phyloP scores from a whole-genome alignment of 2,329 filamentous ascomycete genomes.

The Biscogniauxia mediterranea region DNA sequence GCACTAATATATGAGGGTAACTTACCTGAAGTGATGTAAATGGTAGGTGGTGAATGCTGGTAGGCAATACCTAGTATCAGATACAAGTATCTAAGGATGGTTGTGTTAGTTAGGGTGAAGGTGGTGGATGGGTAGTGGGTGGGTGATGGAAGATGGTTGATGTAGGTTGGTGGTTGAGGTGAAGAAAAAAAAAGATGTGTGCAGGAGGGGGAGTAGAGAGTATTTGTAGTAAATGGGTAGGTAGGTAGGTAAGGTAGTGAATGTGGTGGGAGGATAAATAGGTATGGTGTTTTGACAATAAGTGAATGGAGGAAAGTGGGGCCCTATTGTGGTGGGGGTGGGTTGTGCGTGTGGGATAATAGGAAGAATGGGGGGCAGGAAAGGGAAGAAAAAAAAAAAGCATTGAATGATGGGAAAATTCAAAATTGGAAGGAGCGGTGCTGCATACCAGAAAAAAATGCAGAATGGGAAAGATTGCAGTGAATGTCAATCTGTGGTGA shows the following conservation, averaged over 20 bases:
- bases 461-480: too few relatives aligned
- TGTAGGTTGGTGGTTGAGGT: neutral
- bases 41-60: neutral
- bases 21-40: neutral
- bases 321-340: too few relatives aligned
- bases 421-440: too few relatives aligned
- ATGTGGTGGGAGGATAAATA: neutral
- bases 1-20: neutral
- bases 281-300: neutral
- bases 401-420: too few relatives aligned
- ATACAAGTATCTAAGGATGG: slow-evolving; percentile 1
- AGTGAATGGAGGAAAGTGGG: too few relatives aligned
- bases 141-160: neutral
- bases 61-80: neutral
- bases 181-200: neutral
- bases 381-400: too few relatives aligned
- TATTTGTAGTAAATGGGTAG: neutral
- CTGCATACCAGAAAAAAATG: too few relatives aligned
- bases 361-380: too few relatives aligned
- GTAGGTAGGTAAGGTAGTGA: neutral
- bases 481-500: too few relatives aligned
- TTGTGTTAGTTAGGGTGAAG: neutral
- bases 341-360: too few relatives aligned
- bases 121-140: neutral
- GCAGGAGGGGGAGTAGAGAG: neutral